These are phyloP conservation scores for Apiotrichum gamsii DNA, from an alignment of 1,284 basidiomycete species.

Conservation along the genomic window DNA sequence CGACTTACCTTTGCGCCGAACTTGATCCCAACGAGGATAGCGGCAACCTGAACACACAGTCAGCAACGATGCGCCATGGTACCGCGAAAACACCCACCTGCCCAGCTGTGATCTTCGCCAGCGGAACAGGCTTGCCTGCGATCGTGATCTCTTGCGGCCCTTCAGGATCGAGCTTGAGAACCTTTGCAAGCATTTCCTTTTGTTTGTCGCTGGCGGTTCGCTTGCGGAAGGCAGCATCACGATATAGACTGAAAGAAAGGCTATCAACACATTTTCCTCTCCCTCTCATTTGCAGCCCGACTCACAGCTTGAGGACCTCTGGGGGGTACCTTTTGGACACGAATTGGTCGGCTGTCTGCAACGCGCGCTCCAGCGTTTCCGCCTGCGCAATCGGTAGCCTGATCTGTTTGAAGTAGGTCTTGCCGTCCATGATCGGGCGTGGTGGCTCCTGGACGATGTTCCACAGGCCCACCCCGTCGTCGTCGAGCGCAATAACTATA, in stretches of 20 bases:
- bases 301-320: too few relatives aligned
- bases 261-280: too few relatives aligned
- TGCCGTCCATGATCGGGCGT: too few relatives aligned
- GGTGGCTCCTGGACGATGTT: too few relatives aligned
- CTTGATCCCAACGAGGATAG: too few relatives aligned
- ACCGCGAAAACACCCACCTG: constrained; percentile 19
- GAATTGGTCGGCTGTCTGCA: constrained; percentile 47
- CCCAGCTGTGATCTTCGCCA: constrained; percentile 24
- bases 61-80: too few relatives aligned
- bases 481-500: too few relatives aligned
- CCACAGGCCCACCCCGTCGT: too few relatives aligned
- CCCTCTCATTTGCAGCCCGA: too few relatives aligned
- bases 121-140: constrained; percentile 14
- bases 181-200: constrained; percentile 57
- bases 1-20: constrained; percentile 28
- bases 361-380: constrained; percentile 32
- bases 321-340: too few relatives aligned
- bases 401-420: too few relatives aligned
- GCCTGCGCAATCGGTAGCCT: constrained; percentile 21
- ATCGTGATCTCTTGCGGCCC: constrained; percentile 10
- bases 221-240: constrained; percentile 67
- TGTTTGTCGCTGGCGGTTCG: constrained; percentile 63
- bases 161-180: constrained; percentile 55
- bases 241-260: constrained; percentile 60
- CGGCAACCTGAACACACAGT: too few relatives aligned